Conservation (phyloP, 495 filamentous ascomycete species). For the Oleoguttula mirabilis region DNA sequence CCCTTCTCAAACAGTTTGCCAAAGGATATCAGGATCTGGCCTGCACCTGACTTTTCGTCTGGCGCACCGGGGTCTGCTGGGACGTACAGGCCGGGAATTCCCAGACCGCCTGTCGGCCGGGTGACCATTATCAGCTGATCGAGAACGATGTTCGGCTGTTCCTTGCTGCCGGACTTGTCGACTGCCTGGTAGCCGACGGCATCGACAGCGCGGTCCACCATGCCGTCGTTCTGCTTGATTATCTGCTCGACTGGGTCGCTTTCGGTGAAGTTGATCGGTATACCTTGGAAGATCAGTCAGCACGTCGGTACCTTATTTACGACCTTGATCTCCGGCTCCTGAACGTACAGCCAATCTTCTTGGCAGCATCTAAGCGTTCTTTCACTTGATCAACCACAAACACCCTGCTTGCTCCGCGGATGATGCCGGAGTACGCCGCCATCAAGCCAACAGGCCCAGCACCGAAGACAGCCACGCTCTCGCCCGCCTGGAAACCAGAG, state of each 20-base stretch:
- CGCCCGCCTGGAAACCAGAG: constrained; percentile 42
- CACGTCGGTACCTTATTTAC: too few relatives aligned
- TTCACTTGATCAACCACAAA: constrained; percentile 44
- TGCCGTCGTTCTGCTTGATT: constrained; percentile 30
- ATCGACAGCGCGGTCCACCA: constrained; percentile 44
- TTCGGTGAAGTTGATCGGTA: constrained; percentile 24
- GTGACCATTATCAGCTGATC: constrained; percentile 31
- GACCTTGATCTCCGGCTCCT: too few relatives aligned
- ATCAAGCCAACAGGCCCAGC: constrained; percentile 45
- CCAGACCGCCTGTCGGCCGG: constrained; percentile 27
- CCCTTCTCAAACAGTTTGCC: constrained; percentile 52
- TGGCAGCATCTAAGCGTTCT: constrained; percentile 39
- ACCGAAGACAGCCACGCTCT: constrained; percentile 42
- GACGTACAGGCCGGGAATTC: constrained; percentile 32
- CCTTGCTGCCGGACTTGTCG: constrained; percentile 28
- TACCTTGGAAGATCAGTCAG: too few relatives aligned
- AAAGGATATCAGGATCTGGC: constrained; percentile 46
- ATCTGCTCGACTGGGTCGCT: constrained; percentile 32
- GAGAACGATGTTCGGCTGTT: constrained; percentile 31
- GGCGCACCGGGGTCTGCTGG: constrained; percentile 29
- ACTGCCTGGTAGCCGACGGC: constrained; percentile 45
- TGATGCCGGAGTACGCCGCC: constrained; percentile 42
- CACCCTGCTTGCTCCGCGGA: constrained; percentile 42
- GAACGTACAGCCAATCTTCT: constrained; percentile 43
- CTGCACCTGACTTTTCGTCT: constrained; percentile 36